Base-by-base conservation (phyloP, 495 filamentous ascomycete genomes). In the Niebla homalea region DNA sequence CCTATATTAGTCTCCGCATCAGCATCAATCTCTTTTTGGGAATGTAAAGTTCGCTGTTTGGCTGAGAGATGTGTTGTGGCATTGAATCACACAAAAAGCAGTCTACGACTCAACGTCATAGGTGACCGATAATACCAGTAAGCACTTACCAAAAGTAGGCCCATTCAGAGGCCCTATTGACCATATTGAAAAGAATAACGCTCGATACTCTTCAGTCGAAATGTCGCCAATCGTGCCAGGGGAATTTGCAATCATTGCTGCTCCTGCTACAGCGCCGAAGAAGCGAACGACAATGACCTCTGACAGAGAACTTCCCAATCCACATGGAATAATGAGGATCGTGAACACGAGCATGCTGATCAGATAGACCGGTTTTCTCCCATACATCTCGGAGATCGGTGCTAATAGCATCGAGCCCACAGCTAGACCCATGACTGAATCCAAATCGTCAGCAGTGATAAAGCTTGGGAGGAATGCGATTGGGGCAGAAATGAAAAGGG, bases 171-270 rank as follows among this genome's bases (percentile, higher is more conserved):
- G 87, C 0, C 85, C 87, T 44, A 89, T 78, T 52, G 69, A 77
- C 78, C 83, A 93, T 21, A 87, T 69, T 5, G 77, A 81, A 62
- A 93, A 82, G 15, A 77, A 77, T 21, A 92, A 59, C 8, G 83
- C 83, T 14, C 86, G 77, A 51, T 79, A 73, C 36, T 87, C 73
- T 49, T 83, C 78, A 18, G 71, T 69, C 25, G 81, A 77, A 47
- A 94, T 81, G 62, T 96, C 89, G 25, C 81, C 78, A 1, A 96
- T 74, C 43, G 87, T 88, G 15, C 88, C 89, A 1, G 89, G 85
- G 2, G 81, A 78, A 55, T 89, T 93, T 4, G 79, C 77, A 16
- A 94, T 76, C 75, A 89, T 83, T 25, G 83, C 84, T 15, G 80
- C 76, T 15, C 87, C 87, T 36, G 83, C 85, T 36, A 89, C 57